Evolutionary conservation across 148 eudicot genomes (phyloP), one percentile per base, ranked within the genome.

Genomic region (Cornus suecica): DNA sequence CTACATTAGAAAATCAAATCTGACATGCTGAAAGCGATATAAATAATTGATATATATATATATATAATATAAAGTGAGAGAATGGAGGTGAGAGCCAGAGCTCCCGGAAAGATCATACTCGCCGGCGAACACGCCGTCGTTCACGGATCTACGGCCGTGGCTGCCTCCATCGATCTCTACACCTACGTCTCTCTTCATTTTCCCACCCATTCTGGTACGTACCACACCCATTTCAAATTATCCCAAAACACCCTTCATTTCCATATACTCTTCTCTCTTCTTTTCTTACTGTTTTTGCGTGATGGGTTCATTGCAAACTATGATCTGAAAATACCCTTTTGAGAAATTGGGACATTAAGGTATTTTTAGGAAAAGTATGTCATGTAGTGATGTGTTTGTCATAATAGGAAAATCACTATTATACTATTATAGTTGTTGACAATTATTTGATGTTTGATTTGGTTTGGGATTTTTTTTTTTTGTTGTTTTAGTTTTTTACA

Each of bases 41-140:
- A 52, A 18, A 28, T 4, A 37, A 37, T 4, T 37, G 42, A 6
- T 8, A 37, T 37, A 37, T 37, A 37, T 37, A 3, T 37, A 32
- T 32, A 32, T 37, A 37, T 37, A 37, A n/a, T n/a, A 30, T 69
- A 42, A 61, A 64, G 61, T 41, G 70, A n/a, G 28, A 80, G 48
- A 27, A 91, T 90, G 98, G 90, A 90, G 85, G 97, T 94, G 5
- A 74, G 73, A 63, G 84, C 94, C 6, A 80, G 94, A 86, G 98
- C 98, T 62, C 99, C 97, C 61, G 99, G 99, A 8, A 94, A 94
- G 77, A 92, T 94, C 83, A 94, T 94, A 69, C 89, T 94, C 60
- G 89, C 99, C 72, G 97, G 99, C 29, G 99, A 92, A 85, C 97
- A 94, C 79, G 97, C 98, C 68, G 98, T 94, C 68, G 98, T 94